Evolutionary conservation across 768 basidiomycete species (phyloP).

Genomic region (Pleurotus giganteus): DNA sequence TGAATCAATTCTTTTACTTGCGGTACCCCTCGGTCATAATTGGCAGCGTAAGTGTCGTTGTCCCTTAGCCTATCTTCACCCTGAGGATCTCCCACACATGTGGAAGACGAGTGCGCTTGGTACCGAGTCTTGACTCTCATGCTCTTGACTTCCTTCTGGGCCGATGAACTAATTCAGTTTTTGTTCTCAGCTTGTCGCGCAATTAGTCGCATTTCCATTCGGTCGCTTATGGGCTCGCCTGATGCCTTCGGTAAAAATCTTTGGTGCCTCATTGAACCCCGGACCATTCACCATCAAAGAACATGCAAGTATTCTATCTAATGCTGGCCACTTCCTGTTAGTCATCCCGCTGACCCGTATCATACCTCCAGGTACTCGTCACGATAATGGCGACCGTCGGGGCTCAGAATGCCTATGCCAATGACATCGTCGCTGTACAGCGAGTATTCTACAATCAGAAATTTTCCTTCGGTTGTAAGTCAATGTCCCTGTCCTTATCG

Average conservation of each 20-base stretch:
- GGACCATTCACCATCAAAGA: slow-evolving; percentile 79
- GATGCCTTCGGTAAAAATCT: slow-evolving; percentile 49
- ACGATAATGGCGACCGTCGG: slow-evolving; percentile 63
- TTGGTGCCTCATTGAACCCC: slow-evolving; percentile 65
- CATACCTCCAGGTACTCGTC: slow-evolving; percentile 46
- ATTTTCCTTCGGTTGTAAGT: slow-evolving; percentile 47
- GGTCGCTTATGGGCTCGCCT: slow-evolving; percentile 66
- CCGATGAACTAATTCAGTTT: slow-evolving; percentile 17
- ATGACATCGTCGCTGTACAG: slow-evolving; percentile 75
- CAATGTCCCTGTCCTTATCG: background rate
- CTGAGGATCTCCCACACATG: slow-evolving; percentile 12
- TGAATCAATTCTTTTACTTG: slow-evolving; percentile 80
- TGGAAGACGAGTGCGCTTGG: background rate
- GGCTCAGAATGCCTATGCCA: slow-evolving; percentile 59
- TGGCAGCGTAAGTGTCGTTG: slow-evolving; percentile 36
- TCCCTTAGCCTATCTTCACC: background rate
- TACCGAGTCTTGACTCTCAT: no score
- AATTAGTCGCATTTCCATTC: slow-evolving; percentile 67
- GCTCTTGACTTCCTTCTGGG: background rate
- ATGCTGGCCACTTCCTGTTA: background rate
- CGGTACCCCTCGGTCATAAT: slow-evolving; percentile 67
- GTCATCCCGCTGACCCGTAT: slow-evolving; percentile 12
- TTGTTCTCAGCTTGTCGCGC: slow-evolving; percentile 53
- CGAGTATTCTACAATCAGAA: slow-evolving; percentile 62
- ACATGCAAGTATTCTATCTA: slow-evolving; percentile 30